A percentile compares a stretch with the other conserved stretches of the same genome.
Evolutionary conservation across 2,329 filamentous ascomycete genomes (phyloP).

Genomic region (Setomelanomma holmii): DNA sequence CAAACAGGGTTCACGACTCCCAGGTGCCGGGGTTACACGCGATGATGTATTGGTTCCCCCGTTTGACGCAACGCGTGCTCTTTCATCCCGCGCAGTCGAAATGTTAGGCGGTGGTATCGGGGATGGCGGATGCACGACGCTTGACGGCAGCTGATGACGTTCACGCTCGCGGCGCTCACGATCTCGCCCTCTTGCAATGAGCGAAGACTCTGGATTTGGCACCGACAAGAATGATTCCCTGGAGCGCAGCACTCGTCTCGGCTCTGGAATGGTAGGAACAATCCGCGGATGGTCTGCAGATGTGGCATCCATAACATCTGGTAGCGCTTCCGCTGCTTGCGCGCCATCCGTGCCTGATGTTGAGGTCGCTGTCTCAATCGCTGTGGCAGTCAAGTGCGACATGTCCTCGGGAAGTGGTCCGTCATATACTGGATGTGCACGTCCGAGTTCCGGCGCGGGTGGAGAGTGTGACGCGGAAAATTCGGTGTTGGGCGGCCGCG

Average conservation of each 20-base stretch:
- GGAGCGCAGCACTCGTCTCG: neutral
- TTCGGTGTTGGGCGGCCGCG: too few relatives aligned
- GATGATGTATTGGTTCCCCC: neutral
- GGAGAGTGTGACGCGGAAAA: too few relatives aligned
- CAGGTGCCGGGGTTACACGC: neutral
- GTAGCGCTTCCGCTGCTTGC: too few relatives aligned
- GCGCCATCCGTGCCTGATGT: too few relatives aligned
- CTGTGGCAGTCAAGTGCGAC: too few relatives aligned
- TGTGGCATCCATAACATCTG: too few relatives aligned
- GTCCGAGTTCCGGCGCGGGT: too few relatives aligned
- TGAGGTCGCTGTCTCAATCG: too few relatives aligned
- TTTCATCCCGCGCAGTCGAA: neutral
- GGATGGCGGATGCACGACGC: neutral
- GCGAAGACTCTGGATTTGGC: neutral
- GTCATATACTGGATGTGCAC: too few relatives aligned
- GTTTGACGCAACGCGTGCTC: neutral
- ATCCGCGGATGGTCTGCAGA: too few relatives aligned
- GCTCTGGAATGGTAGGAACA: neutral
- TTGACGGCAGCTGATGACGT: neutral
- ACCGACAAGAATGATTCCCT: neutral
- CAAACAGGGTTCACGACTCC: neutral
- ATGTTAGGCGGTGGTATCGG: neutral
- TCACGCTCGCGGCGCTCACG: neutral
- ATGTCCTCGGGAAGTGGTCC: too few relatives aligned
- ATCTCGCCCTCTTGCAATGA: neutral